Percentiles rank a stretch among this genome's conserved stretches.
Evolutionary conservation across 140 eudicot genomes (phyloP).

Genomic region (Flaveria floridana): DNA sequence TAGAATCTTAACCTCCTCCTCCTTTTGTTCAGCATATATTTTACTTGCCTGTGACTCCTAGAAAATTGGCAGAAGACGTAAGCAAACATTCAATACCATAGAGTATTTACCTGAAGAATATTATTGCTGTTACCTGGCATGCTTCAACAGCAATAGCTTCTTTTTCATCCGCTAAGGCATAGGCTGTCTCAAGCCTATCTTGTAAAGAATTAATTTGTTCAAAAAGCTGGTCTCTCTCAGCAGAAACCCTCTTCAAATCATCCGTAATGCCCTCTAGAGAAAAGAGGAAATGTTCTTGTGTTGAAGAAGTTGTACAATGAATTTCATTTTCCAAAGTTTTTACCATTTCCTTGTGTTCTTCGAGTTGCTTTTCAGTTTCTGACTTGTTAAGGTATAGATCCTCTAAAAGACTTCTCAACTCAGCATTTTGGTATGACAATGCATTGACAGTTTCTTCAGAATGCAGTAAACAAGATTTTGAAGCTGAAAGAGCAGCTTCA

Average conservation of each 20-base stretch:
- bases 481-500: constrained; percentile 51
- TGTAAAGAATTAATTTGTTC: constrained; percentile 59
- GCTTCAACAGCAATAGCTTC: constrained; percentile 85
- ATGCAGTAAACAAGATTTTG: constrained; percentile 59
- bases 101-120: constrained; percentile 10
- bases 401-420: constrained; percentile 53
- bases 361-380: constrained; percentile 60
- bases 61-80: constrained; percentile 25
- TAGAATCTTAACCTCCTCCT: constrained; percentile 85
- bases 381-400: constrained; percentile 66
- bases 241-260: constrained; percentile 52
- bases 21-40: constrained; percentile 80
- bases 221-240: constrained; percentile 59
- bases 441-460: constrained; percentile 50
- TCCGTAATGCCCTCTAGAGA: constrained; percentile 55
- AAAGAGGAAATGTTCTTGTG: constrained; percentile 45
- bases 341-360: constrained; percentile 64
- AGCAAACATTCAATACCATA: constrained; percentile 12
- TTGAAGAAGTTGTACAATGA: constrained; percentile 48
- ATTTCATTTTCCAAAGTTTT: constrained; percentile 67
- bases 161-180: constrained; percentile 82
- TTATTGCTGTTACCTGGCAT: constrained; percentile 56
- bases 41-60: constrained; percentile 80
- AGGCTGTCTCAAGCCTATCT: constrained; percentile 64
- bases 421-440: constrained; percentile 58